Evolutionary conservation across 306 rosid species (phyloP), one percentile per base, ranked within the genome.

Genomic region (Senna tora): DNA sequence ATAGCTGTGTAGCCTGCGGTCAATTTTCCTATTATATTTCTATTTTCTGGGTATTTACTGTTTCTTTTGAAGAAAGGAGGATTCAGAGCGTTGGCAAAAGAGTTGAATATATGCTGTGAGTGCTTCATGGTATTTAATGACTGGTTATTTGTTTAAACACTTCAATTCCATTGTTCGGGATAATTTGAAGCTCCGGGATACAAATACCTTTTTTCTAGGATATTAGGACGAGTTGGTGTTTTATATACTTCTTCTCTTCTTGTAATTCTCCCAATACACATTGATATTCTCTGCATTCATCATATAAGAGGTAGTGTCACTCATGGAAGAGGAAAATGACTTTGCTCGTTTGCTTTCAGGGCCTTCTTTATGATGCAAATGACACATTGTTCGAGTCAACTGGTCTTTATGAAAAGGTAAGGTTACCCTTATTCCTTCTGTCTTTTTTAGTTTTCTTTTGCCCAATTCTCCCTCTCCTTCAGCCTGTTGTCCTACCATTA

Each of bases 371-470:
- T 80, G 85, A 74, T 42, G 91, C 79, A 75, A 86, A 91, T 80
- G 90, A 82, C 72, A 87, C 80, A 73, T 73, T 94, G 13, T 87
- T 83, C 71, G 98, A 94, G 87, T 94, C 98, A 56, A 89, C 98
- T 61, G 98, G 98, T 22, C 75, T 87, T 13, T 53, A 84, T 62
- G 89, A 86, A 55, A 43, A 64, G 97, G 98, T 94, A 77, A 78
- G 59, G 71, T 5, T 65, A 28, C 45, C 33, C 10, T 60, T 34
- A 61, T 38, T 36, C 30, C 0, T 30, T 36, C 47, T 32, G 6
- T n/a, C 65, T 4, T 42, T 34, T 13, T 10, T 36, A 56, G 57
- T 19, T 43, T 19, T 5, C 12, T 17, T 21, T 63, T 60, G 17
- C 12, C 20, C 8, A 17, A 49, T 43, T 21, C 5, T 30, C 56